A percentile compares a stretch with the other conserved stretches of the same genome.
Conservation (phyloP, 176 grass and related monocot species). For the barley (Hordeum vulgare) region MorexV3_pseudomolecules_assembly NC_058520.1:32613210-32613709, state of each 20-base stretch:
- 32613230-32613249: conserved; percentile 15
- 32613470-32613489: conserved; percentile 26
- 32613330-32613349: conserved; percentile 49
- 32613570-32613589: conserved; percentile 8
- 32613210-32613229: conserved; percentile 10
- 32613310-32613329: conserved; percentile 24
- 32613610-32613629: conserved; percentile 22
- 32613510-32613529: neutral
- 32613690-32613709: conserved; percentile 18
- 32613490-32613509: conserved; percentile 24
- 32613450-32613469: conserved; percentile 13
- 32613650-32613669: conserved; percentile 28
- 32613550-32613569: conserved; percentile 12
- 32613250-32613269: neutral
- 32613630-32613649: neutral
- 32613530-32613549: neutral
- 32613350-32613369: conserved; percentile 6
- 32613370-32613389: neutral
- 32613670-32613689: neutral
- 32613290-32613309: conserved; percentile 25
- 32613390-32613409: conserved; percentile 17
- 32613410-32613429: neutral
- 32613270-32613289: neutral
- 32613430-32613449: neutral
- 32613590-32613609: conserved; percentile 36